Evolutionary conservation across 192 early-diverging fungal species (phyloP).

Genomic region (Kappamyces sp.): DNA sequence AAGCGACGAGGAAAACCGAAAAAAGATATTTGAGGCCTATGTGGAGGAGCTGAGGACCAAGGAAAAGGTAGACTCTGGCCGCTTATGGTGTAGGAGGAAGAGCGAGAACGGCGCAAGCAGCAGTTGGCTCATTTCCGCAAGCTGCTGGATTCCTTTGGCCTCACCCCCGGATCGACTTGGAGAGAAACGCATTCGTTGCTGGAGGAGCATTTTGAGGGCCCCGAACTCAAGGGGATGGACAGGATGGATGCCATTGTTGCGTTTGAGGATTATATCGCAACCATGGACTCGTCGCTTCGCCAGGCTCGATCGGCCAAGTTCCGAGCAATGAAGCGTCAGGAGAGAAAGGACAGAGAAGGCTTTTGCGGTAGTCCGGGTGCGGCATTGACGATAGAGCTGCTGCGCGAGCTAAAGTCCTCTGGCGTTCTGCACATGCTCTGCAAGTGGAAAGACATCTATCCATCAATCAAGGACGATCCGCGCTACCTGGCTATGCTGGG

Average conservation of each 20-base stretch:
- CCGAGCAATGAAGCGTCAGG: conserved; percentile 41
- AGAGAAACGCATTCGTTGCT: conserved; percentile 45
- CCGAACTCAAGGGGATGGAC: conserved; percentile 61
- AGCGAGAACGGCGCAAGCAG: conserved; percentile 51
- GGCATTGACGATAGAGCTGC: conserved; percentile 53
- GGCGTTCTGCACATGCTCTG: conserved; percentile 62
- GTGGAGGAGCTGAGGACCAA: conserved; percentile 56
- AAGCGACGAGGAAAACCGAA: conserved; percentile 56
- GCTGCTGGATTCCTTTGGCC: conserved; percentile 46
- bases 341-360: conserved; percentile 64
- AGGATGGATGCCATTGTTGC: conserved; percentile 73
- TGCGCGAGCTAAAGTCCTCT: conserved; percentile 53
- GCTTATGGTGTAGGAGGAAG: conserved; percentile 38
- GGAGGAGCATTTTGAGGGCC: conserved; percentile 46
- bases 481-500: conserved; percentile 70
- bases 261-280: conserved; percentile 73
- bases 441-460: conserved; percentile 82
- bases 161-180: conserved; percentile 56
- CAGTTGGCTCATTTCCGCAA: conserved; percentile 55
- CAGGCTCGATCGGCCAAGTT: conserved; percentile 36
- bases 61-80: conserved; percentile 49
- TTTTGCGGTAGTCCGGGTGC: no score
- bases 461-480: conserved; percentile 60
- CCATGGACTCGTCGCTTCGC: conserved; percentile 52
- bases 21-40: conserved; percentile 66